Evolutionary conservation across 306 rosid species (phyloP).

Genomic region (Glycine soja): DNA sequence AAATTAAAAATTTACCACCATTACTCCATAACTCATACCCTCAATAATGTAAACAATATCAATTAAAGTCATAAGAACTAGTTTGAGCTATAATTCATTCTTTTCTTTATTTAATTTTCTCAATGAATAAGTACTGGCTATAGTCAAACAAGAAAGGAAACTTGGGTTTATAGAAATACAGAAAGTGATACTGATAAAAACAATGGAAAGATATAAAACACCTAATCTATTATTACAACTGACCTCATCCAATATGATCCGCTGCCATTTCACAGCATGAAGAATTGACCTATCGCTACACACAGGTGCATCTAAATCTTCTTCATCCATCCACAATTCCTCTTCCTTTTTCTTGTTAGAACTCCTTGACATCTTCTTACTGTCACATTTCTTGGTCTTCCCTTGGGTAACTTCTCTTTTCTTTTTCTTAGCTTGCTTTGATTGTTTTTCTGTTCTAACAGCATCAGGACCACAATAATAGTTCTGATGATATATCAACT

Average conservation of each 20-base stretch:
- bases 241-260: constrained; percentile 95
- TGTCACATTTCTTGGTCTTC: constrained; percentile 38
- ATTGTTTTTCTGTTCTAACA: constrained; percentile 74
- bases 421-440: constrained; percentile 78
- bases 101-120: neutral
- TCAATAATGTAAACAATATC: neutral
- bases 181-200: constrained; percentile 3
- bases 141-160: constrained; percentile 21
- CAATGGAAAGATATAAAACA: neutral
- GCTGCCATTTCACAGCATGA: constrained; percentile 83
- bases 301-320: constrained; percentile 36
- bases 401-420: constrained; percentile 40
- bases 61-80: neutral
- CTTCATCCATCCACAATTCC: neutral
- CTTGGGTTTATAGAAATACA: neutral
- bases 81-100: constrained; percentile 16
- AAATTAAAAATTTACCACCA: neutral
- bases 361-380: constrained; percentile 7
- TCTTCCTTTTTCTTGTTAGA: neutral
- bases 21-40: neutral
- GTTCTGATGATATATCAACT: constrained; percentile 57
- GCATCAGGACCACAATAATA: constrained; percentile 83
- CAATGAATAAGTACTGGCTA: constrained; percentile 26
- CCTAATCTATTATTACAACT: constrained; percentile 37
- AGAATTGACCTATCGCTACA: constrained; percentile 56